Evolutionary conservation across 2,329 filamentous ascomycete genomes (phyloP), one percentile per base, ranked within the genome.

Genomic region (Cordyceps pruinosa): DNA sequence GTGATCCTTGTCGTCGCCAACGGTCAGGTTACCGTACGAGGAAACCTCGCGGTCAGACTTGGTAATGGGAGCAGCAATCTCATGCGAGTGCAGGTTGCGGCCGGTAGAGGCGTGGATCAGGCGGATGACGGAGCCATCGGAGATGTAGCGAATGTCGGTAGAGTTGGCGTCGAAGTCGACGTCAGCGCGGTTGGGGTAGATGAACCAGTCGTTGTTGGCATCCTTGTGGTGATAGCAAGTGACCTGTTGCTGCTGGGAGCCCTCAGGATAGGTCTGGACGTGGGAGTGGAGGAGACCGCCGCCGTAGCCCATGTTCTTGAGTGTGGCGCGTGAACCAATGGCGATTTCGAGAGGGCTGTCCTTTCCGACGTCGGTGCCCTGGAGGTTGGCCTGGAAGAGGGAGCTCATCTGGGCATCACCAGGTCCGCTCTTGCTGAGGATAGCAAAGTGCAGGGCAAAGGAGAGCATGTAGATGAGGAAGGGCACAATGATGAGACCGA

Each of bases 351-450:
- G 81, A 23, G 95, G 94, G 68, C 92, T 97, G 71, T 96, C 88
- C 72, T 90, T 91, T 68, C 93, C 93, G 61, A 99, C 93, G 62
- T 95, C 89, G 12, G 93, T 97, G 26, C 94, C 94, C 66, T 85
- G 87, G 37, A 99, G 81, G 69, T 99, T 99, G 48, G 95, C 94
- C 72, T 99, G 94, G 82, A 99, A 99, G 51, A 99, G 84, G 26
- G 94, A 99, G 76, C 92, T 97, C 94, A 99, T 99, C 75, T 99
- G 94, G n/a, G 94, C 94, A 76, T 99, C 94, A 56, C 94, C 94
- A 8, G 95, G 94, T 21, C 94, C 94, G 66, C 87, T 93, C 75
- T 90, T 93, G 72, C 95, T 90, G 58, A 99, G 83, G 61, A 99
- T 90, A 61, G 90, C 81, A 73, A 99, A 99, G 75, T 99, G 94